Percentiles rank a stretch among this genome's conserved stretches.
Conservation (phyloP, 2,329 filamentous ascomycete genomes). For the Epichloe amarillans region DNA sequence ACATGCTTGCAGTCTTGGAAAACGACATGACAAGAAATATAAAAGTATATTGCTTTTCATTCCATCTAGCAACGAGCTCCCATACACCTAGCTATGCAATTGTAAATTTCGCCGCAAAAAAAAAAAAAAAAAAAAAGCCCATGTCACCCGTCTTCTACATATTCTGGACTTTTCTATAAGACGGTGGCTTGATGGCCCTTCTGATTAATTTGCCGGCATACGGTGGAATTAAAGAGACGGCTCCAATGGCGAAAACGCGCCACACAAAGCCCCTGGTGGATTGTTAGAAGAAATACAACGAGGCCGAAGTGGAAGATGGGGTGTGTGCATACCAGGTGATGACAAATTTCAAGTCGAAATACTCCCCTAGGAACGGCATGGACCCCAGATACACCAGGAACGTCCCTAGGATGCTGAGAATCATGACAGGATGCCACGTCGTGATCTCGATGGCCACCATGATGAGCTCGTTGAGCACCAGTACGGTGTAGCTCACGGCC, state of each 20-base stretch:
- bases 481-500: conserved; percentile 77
- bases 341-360: conserved; percentile 76
- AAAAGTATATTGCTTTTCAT: not conserved
- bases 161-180: conserved; percentile 82
- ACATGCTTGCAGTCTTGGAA: not conserved
- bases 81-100: not conserved
- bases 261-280: conserved; percentile 65
- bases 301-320: not conserved
- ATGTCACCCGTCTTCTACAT: conserved; percentile 27
- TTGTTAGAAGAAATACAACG: conserved; percentile 8
- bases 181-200: conserved; percentile 77
- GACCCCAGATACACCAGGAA: conserved; percentile 67
- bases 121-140: too few relatives aligned
- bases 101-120: not conserved
- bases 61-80: not conserved
- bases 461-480: conserved; percentile 85
- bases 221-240: conserved; percentile 72
- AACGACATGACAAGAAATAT: not conserved
- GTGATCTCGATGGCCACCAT: conserved; percentile 97
- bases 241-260: conserved; percentile 68
- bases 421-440: conserved; percentile 94
- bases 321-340: conserved; percentile 44
- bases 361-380: conserved; percentile 73
- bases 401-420: conserved; percentile 70
- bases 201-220: conserved; percentile 78